These are phyloP conservation scores for Solanum hybrid DNA, from an alignment of 305 asterid species.

Conservation along the genomic window DNA sequence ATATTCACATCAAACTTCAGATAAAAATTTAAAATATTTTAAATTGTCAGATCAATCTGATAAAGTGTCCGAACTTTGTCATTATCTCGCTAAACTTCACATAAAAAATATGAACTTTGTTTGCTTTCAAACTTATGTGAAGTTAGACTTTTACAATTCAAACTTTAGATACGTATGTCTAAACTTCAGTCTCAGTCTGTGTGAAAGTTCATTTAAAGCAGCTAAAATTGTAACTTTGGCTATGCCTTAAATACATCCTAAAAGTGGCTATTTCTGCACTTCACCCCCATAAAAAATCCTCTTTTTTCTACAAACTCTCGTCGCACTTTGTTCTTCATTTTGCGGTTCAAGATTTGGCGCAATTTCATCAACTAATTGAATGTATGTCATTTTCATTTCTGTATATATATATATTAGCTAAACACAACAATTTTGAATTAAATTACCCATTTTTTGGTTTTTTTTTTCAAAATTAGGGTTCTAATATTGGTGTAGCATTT, in stretches of 20 bases:
- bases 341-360: neutral
- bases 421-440: neutral
- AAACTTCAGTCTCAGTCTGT: neutral
- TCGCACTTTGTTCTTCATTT: neutral
- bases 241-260: neutral
- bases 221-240: neutral
- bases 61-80: fast-evolving
- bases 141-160: neutral
- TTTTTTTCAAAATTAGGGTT: neutral
- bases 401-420: neutral
- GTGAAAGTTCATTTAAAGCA: neutral
- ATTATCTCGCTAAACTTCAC: neutral
- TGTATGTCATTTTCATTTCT: neutral
- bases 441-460: neutral
- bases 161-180: neutral
- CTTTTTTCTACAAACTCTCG: neutral
- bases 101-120: neutral
- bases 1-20: fast-evolving
- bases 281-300: neutral
- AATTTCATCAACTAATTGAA: neutral
- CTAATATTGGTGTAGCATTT: neutral
- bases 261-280: neutral
- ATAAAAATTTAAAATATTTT: no score
- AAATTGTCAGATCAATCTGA: no score
- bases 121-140: neutral